Evolutionary conservation across 768 basidiomycete genomes (phyloP).

Genomic region (Podaxis sp.): DNA sequence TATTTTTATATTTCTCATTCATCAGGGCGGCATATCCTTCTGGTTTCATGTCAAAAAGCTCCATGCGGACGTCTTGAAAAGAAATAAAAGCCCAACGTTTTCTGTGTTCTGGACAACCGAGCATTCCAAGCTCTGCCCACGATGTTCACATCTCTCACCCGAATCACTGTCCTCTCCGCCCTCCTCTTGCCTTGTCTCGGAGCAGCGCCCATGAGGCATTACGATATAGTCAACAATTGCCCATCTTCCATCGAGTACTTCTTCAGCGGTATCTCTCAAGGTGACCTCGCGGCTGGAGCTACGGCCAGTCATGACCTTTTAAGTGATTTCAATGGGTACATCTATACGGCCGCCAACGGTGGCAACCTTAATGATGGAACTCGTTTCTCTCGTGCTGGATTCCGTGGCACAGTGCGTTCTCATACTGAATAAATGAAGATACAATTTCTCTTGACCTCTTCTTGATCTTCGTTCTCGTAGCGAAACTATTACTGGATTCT

Average conservation of each 20-base stretch:
- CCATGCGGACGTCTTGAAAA: neutral
- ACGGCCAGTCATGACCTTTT: slow-evolving; percentile 11
- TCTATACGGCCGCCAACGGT: neutral
- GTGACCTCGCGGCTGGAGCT: slow-evolving; percentile 16
- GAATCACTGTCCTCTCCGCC: neutral
- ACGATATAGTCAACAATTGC: slow-evolving; percentile 6
- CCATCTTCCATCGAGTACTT: neutral
- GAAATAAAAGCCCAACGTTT: neutral
- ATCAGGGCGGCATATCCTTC: neutral
- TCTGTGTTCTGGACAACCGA: neutral
- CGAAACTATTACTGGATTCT: slow-evolving; percentile 30
- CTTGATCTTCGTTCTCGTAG: slow-evolving; percentile 8
- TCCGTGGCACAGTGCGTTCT: slow-evolving; percentile 14
- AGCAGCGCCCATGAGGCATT: slow-evolving; percentile 6
- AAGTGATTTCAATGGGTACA: neutral
- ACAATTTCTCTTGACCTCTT: neutral
- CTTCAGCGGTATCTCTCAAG: slow-evolving; percentile 20
- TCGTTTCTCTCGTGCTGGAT: slow-evolving; percentile 14
- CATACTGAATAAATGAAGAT: neutral
- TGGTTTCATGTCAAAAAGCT: neutral
- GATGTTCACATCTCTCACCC: neutral
- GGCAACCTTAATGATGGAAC: neutral
- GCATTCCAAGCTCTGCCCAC: neutral
- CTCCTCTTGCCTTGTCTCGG: neutral
- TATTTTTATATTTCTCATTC: neutral